Conservation (phyloP, 2,329 filamentous ascomycete genomes). For the Colletotrichum scovillei region DNA sequence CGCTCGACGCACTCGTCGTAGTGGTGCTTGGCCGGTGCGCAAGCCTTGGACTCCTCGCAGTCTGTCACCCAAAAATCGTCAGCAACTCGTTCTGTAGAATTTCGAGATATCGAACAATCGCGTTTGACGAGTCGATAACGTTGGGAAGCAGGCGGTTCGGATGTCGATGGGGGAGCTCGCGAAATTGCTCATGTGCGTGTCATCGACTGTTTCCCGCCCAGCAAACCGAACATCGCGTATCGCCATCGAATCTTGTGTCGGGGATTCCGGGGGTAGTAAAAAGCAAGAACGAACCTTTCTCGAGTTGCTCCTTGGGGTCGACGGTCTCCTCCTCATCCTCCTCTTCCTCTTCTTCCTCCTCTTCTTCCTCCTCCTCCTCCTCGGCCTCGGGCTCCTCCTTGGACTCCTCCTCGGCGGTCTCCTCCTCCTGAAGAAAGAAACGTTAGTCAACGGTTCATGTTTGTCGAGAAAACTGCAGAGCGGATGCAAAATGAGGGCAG, state of each 20-base stretch:
- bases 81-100: neutral
- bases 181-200: constrained; percentile 22
- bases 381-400: constrained; percentile 60
- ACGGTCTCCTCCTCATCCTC: constrained; percentile 85
- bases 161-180: neutral
- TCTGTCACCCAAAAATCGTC: constrained; percentile 65
- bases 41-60: constrained; percentile 88
- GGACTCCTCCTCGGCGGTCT: constrained; percentile 49
- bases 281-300: constrained; percentile 80
- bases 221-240: neutral
- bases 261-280: constrained; percentile 3
- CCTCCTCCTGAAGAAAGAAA: constrained; percentile 47
- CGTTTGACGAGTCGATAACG: neutral
- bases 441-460: constrained; percentile 5
- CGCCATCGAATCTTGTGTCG: neutral
- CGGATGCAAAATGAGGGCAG: neutral
- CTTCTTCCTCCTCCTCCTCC: constrained; percentile 72
- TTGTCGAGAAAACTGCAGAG: neutral
- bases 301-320: constrained; percentile 88
- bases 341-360: constrained; percentile 80
- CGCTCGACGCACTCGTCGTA: constrained; percentile 98
- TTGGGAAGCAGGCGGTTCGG: neutral
- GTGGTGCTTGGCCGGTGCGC: constrained; percentile 93
- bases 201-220: constrained; percentile 9
- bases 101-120: neutral